A percentile compares a stretch with the other conserved stretches of the same genome.
These are phyloP conservation scores for Cyberlindnera maclurae DNA, from an alignment of 805 yeast genomes.

Conservation along the genomic window DNA sequence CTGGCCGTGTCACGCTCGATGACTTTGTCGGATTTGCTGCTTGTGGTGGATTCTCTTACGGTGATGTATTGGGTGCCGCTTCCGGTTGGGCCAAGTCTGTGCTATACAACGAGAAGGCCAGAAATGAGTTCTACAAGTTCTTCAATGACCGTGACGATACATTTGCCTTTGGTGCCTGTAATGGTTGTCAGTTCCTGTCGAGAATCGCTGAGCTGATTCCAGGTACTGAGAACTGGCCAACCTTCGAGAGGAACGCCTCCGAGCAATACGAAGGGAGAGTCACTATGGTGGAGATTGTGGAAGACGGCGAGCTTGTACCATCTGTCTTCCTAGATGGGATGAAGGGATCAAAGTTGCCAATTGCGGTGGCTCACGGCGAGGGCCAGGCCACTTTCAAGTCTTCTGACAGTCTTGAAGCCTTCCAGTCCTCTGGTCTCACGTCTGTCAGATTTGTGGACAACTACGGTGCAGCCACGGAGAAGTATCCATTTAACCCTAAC, in stretches of 20 bases:
- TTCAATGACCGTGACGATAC: constrained; percentile 86
- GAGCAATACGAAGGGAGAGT: constrained; percentile 98
- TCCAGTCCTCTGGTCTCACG: constrained; percentile 46
- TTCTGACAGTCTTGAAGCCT: constrained; percentile 37
- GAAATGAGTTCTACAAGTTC: constrained; percentile 69
- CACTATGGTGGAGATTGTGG: constrained; percentile 74
- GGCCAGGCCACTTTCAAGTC: constrained; percentile 75
- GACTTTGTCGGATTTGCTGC: constrained; percentile 93
- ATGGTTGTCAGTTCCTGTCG: constrained; percentile 95
- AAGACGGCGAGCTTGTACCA: constrained; percentile 38
- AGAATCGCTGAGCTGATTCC: constrained; percentile 83
- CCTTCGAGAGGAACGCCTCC: constrained; percentile 81
- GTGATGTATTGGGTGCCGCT: constrained; percentile 98
- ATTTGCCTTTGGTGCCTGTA: constrained; percentile 96
- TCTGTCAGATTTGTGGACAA: constrained; percentile 84
- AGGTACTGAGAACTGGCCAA: constrained; percentile 93
- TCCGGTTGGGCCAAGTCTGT: constrained; percentile 99
- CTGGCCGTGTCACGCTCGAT: constrained; percentile 63
- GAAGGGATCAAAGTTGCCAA: constrained; percentile 91
- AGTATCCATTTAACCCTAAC: constrained; percentile 92
- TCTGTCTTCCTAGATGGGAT: constrained; percentile 78
- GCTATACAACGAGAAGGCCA: constrained; percentile 69
- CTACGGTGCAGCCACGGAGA: constrained; percentile 75
- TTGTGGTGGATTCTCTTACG: constrained; percentile 98
- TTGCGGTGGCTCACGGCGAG: constrained; percentile 98